phyloP scores from a whole-genome alignment of 371 early-diverging fungal genomes.

The Lichtheimia ramosa region DNA sequence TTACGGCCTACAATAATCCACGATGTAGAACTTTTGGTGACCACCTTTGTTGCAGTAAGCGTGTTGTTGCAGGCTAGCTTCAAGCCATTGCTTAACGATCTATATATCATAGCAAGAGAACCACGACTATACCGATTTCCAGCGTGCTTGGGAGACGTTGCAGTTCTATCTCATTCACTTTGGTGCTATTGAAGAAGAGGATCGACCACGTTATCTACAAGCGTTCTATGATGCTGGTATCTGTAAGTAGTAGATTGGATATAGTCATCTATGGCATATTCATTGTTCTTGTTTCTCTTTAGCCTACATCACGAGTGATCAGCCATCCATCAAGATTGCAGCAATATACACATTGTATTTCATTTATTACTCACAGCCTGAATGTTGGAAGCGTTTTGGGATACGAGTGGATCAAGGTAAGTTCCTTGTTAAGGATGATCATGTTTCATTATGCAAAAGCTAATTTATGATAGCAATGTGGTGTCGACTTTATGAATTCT shows the following conservation, averaged over 20 bases:
- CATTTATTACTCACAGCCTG: slow-evolving; percentile 5
- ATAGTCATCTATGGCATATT: neutral
- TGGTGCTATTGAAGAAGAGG: slow-evolving; percentile 1
- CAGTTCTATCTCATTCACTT: slow-evolving; percentile 5
- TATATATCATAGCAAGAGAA: neutral
- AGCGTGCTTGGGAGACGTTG: neutral
- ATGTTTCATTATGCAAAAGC: neutral
- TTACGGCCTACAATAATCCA: neutral
- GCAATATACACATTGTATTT: slow-evolving; percentile 11
- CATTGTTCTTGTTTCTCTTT: neutral
- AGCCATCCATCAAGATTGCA: neutral
- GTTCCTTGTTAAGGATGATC: too few species aligned
- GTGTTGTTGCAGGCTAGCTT: neutral
- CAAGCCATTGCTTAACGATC: neutral
- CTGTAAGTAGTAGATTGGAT: neutral
- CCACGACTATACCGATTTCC: slow-evolving; percentile 3
- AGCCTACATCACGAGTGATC: slow-evolving; percentile 1
- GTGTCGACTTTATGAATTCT: neutral
- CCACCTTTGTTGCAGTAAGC: slow-evolving; percentile 4
- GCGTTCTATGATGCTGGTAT: slow-evolving; percentile 3
- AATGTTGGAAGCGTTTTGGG: neutral
- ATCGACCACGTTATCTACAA: slow-evolving; percentile 9
- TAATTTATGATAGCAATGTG: neutral
- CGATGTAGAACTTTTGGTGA: slow-evolving; percentile 3
- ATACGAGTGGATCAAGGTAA: slow-evolving; percentile 8